Evolutionary conservation across 208 protist species (phyloP), one percentile per base, ranked within the genome.

Genomic region (Trypanosoma lewisi): DNA sequence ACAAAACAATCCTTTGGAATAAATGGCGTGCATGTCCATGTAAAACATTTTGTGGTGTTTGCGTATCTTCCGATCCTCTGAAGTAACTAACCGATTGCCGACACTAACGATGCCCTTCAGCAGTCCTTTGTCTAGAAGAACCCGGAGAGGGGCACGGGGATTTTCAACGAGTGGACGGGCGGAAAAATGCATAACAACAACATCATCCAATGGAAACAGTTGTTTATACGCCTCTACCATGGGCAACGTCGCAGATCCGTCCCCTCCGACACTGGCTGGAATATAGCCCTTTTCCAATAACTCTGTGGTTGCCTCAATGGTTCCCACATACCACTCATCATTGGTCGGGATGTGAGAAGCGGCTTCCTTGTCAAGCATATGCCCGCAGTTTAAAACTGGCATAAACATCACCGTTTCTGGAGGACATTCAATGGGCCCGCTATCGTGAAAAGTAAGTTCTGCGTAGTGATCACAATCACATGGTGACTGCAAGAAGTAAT

Each of bases 11-110:
- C 85, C 85, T 44, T 94, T 94, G 2, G 82, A 74, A 56, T 85
- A 94, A 55, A 94, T 89, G n/a, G 82, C 87, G 34, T 89, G 82
- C 68, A 91, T 84, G 57, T 94, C 87, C 85, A 91, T 91, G 70
- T 94, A 94, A 62, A 91, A 78, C 41, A 86, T 79, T 61, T 88
- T 84, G 60, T 94, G 63, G 37, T 87, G 66, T 58, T 91, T 94
- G 11, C 87, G 82, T 12, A 88, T 63, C 56, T 80, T 86, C 21
- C 87, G 78, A 53, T 91, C 84, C 0, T 68, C 73, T 17, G 73
- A 80, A 14, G 76, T 77, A 44, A 91, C 82, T 34, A 76, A 78
- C 14, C 87, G 82, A 59, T 91, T 94, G 17, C 82, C 84, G 12
- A 94, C 66, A 64, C 85, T 86, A 30, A 94, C 83, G 17, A 94